phyloP scores from a whole-genome alignment of 1,284 basidiomycete genomes.

The Bjerkandera adusta region DNA sequence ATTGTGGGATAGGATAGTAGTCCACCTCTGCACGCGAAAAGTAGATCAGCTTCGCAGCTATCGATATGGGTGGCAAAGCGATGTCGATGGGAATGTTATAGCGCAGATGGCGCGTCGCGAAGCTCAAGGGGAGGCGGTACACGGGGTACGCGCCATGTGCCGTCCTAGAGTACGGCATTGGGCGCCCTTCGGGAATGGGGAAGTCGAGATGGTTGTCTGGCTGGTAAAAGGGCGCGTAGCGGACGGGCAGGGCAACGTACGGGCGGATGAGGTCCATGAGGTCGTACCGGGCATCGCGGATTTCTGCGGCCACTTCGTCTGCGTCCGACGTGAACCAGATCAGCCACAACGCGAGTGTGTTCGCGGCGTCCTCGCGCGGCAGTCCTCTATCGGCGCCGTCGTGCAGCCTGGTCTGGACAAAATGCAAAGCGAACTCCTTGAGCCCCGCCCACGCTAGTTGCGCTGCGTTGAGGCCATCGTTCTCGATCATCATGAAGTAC shows the following conservation, averaged over 20 bases:
- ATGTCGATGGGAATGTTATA: constrained; percentile 41
- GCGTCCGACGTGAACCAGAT: constrained; percentile 57
- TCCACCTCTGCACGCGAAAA: constrained; percentile 54
- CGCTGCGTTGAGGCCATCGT: constrained; percentile 69
- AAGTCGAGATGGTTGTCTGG: constrained; percentile 59
- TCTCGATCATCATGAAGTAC: constrained; percentile 69
- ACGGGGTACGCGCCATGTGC: constrained; percentile 55
- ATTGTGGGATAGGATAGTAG: constrained; percentile 42
- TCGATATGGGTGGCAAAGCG: constrained; percentile 46
- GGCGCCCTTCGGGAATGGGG: constrained; percentile 31
- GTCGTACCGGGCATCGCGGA: constrained; percentile 36
- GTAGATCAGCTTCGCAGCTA: constrained; percentile 62
- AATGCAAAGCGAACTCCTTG: constrained; percentile 43
- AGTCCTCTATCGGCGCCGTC: constrained; percentile 46
- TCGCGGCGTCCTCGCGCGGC: constrained; percentile 50
- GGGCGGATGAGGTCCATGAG: constrained; percentile 55
- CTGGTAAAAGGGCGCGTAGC: constrained; percentile 57
- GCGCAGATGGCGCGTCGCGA: constrained; percentile 30
- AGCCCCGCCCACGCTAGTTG: constrained; percentile 53
- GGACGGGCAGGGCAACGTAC: constrained; percentile 40
- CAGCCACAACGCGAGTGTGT: constrained; percentile 59
- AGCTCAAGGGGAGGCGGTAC: constrained; percentile 40
- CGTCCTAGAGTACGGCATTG: constrained; percentile 40
- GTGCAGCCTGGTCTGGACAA: constrained; percentile 45
- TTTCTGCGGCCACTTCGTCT: constrained; percentile 39